Conservation (phyloP, 140 eudicot species). For the Anethum foeniculum region DNA sequence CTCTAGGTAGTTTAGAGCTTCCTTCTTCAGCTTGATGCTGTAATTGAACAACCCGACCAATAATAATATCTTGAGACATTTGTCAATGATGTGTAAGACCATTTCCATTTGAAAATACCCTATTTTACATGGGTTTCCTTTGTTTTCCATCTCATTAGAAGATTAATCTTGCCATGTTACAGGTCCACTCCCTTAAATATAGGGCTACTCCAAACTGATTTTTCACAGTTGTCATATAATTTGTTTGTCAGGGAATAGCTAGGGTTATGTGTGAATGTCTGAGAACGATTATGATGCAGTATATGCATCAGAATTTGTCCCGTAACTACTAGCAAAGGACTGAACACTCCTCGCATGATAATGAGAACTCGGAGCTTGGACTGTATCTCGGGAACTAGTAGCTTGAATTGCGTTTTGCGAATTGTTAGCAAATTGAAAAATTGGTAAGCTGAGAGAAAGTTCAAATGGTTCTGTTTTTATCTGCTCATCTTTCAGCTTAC, state of each 20-base stretch:
- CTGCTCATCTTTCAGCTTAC: constrained; percentile 57
- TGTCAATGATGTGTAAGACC: constrained; percentile 37
- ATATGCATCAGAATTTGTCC: constrained; percentile 76
- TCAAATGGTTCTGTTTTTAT: constrained; percentile 62
- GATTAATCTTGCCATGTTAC: constrained; percentile 58
- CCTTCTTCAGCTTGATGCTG: constrained; percentile 42
- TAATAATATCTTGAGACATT: constrained; percentile 33
- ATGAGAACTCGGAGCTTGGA: constrained; percentile 71
- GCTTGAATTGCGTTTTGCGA: constrained; percentile 48
- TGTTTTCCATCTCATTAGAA: constrained; percentile 37
- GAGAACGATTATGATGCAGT: constrained; percentile 70
- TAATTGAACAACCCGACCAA: constrained; percentile 37
- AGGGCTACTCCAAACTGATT: constrained; percentile 89
- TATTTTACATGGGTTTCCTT: constrained; percentile 40
- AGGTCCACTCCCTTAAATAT: constrained; percentile 66
- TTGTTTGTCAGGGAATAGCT: constrained; percentile 83
- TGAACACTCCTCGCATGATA: constrained; percentile 76
- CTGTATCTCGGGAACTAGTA: constrained; percentile 39
- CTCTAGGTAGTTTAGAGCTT: constrained; percentile 46
- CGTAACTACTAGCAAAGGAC: constrained; percentile 64
- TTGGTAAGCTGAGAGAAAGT: constrained; percentile 90
- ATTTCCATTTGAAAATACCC: constrained; percentile 41
- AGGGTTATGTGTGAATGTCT: constrained; percentile 74
- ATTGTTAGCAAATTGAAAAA: constrained; percentile 63
- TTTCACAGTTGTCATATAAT: constrained; percentile 55